Evolutionary conservation across 768 basidiomycete species (phyloP).

Genomic region (Melanogaster broomeanus): DNA sequence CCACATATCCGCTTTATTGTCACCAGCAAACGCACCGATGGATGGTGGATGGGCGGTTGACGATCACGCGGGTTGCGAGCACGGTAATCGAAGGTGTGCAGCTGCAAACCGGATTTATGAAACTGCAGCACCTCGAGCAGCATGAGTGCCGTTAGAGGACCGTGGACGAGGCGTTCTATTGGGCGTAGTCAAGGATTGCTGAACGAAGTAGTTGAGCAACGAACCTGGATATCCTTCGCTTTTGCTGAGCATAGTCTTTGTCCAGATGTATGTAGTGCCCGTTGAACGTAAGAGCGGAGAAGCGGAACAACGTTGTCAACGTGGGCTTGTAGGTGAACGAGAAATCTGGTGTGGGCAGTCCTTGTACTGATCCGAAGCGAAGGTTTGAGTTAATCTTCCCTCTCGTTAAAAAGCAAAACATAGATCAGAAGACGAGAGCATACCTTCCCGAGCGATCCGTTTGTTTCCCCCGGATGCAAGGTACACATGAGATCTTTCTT

Average conservation of each 20-base stretch:
- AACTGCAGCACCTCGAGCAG: constrained; percentile 62
- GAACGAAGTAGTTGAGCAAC: background rate
- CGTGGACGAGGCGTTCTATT: constrained; percentile 81
- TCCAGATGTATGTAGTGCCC: constrained; percentile 85
- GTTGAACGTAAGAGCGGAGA: constrained; percentile 86
- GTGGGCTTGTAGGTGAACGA: constrained; percentile 68
- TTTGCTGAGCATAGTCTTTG: constrained; percentile 63
- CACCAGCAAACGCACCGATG: constrained; percentile 44
- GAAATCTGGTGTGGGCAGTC: constrained; percentile 55
- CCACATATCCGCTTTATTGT: constrained; percentile 50
- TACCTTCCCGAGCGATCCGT: constrained; percentile 47
- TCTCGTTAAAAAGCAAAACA: background rate
- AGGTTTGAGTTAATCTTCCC: background rate
- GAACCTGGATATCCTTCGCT: constrained; percentile 74
- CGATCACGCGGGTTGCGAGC: constrained; percentile 66
- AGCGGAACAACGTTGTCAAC: constrained; percentile 76
- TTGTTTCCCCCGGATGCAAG: constrained; percentile 34
- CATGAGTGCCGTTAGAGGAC: constrained; percentile 80
- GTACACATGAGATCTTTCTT: constrained; percentile 74
- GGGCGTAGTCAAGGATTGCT: constrained; percentile 1
- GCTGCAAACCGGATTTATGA: constrained; percentile 45
- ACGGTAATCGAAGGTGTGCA: constrained; percentile 66
- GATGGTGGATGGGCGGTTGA: constrained; percentile 50
- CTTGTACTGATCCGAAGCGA: constrained; percentile 42
- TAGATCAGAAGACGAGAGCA: background rate